Evolutionary conservation across 2,329 filamentous ascomycete species (phyloP).

Genomic region (Apiospora phragmitis): DNA sequence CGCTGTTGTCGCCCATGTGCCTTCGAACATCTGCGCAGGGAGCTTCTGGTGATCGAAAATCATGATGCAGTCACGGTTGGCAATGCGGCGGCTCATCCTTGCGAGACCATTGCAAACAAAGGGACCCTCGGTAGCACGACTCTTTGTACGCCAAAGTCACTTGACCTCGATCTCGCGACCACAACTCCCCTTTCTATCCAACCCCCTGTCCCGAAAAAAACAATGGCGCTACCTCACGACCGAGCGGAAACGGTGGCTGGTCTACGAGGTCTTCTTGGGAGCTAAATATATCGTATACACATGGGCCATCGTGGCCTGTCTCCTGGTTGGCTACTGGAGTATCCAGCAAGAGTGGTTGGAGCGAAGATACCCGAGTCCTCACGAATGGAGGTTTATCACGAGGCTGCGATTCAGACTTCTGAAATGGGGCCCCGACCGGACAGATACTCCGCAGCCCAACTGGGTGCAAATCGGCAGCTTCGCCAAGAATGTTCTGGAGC

Average conservation of each 20-base stretch:
- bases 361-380: slow-evolving; percentile 74
- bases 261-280: slow-evolving; percentile 68
- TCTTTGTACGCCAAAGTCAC: background rate
- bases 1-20: background rate
- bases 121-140: background rate
- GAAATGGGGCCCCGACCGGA: slow-evolving; percentile 56
- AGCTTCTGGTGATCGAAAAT: background rate
- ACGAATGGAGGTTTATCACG: slow-evolving; percentile 76
- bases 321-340: slow-evolving; percentile 63
- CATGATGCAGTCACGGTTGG: slow-evolving; percentile 9
- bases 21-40: background rate
- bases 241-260: slow-evolving; percentile 69
- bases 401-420: slow-evolving; percentile 68
- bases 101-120: background rate
- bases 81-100: background rate
- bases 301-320: slow-evolving; percentile 63
- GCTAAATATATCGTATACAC: slow-evolving; percentile 67
- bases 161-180: slow-evolving; percentile 31
- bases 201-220: slow-evolving; percentile 44
- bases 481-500: slow-evolving; percentile 58
- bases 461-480: slow-evolving; percentile 68
- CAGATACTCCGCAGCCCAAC: slow-evolving; percentile 56
- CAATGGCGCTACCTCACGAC: slow-evolving; percentile 77
- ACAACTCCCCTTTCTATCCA: slow-evolving; percentile 53
- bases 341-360: slow-evolving; percentile 75